A percentile compares a stretch with the other conserved stretches of the same genome.
phyloP scores from a whole-genome alignment of 1,284 basidiomycete genomes.

The Ustilago sp. region DNA sequence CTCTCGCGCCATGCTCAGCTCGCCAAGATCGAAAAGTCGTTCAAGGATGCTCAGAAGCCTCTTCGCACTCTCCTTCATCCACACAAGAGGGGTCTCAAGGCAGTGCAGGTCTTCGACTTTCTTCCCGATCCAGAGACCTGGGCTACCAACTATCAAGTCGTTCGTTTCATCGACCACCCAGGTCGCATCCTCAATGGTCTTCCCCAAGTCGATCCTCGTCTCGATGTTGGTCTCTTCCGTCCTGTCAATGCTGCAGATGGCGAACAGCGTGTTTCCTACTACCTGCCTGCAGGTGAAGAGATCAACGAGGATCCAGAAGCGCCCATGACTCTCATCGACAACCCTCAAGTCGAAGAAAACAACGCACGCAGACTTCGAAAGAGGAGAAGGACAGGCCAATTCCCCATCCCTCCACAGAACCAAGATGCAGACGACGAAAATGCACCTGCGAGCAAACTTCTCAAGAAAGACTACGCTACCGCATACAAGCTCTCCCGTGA shows the following conservation, averaged over 20 bases:
- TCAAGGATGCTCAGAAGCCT: slow-evolving; percentile 56
- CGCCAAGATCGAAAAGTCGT: slow-evolving; percentile 63
- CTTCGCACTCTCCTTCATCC: slow-evolving; percentile 59
- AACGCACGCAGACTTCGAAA: slow-evolving; percentile 57
- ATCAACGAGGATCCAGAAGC: slow-evolving; percentile 48
- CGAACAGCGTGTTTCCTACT: slow-evolving; percentile 64
- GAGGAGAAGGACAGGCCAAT: slow-evolving; percentile 59
- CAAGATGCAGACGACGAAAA: slow-evolving; percentile 22
- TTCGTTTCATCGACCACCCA: slow-evolving; percentile 65
- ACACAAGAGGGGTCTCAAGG: slow-evolving; percentile 61
- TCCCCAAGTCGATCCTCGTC: slow-evolving; percentile 55
- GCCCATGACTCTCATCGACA: slow-evolving; percentile 39
- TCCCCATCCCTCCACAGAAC: slow-evolving; percentile 34
- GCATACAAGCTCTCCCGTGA: slow-evolving; percentile 59
- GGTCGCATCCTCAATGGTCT: slow-evolving; percentile 56
- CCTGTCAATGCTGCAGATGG: slow-evolving; percentile 56
- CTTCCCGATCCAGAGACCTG: slow-evolving; percentile 68
- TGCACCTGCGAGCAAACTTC: slow-evolving; percentile 19
- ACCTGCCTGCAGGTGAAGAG: slow-evolving; percentile 59
- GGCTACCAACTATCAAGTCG: slow-evolving; percentile 65
- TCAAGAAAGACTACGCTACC: slow-evolving; percentile 54
- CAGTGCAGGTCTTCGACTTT: slow-evolving; percentile 63
- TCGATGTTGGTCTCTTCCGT: slow-evolving; percentile 60
- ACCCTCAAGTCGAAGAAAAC: slow-evolving; percentile 42
- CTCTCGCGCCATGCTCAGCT: slow-evolving; percentile 59